These are phyloP conservation scores for Tetraselmis striata DNA, from an alignment of 139 green algal species.

Conservation along the genomic window DNA sequence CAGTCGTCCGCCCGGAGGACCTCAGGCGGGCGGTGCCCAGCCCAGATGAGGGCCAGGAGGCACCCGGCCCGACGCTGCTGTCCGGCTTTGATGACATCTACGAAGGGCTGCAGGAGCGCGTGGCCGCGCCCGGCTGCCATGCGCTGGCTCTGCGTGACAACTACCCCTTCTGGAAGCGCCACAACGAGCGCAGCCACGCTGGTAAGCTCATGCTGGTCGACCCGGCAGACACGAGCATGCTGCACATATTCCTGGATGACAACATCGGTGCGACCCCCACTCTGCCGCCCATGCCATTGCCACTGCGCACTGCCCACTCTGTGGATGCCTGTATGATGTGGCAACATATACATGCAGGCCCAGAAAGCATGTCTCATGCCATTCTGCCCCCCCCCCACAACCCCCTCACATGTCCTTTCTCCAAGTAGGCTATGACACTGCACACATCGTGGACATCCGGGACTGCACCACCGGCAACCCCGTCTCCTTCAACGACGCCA, in stretches of 20 bases:
- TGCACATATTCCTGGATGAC: conserved; percentile 33
- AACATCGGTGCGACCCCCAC: too few relatives aligned
- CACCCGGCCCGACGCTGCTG: conserved; percentile 3
- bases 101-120: not conserved
- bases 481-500: conserved; percentile 23
- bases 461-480: conserved; percentile 15
- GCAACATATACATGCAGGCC: too few relatives aligned
- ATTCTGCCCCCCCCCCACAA: too few relatives aligned
- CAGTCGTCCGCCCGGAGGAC: too few relatives aligned
- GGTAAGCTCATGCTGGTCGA: conserved; percentile 23
- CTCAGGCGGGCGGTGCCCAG: too few relatives aligned
- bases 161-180: conserved; percentile 32
- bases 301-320: too few relatives aligned
- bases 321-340: too few relatives aligned
- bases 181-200: conserved; percentile 20
- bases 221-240: conserved; percentile 7
- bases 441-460: conserved; percentile 36
- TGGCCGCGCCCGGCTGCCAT: not conserved
- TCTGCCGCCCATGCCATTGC: too few relatives aligned
- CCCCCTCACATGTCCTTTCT: too few relatives aligned
- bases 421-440: conserved; percentile 9
- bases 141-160: conserved; percentile 23
- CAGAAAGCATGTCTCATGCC: too few relatives aligned
- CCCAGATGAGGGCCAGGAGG: not conserved
- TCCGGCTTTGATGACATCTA: not conserved